A percentile compares a stretch with the other conserved stretches of the same genome.
Evolutionary conservation across 345 rosid genomes (phyloP).

Genomic region (Linum lewisii): DNA sequence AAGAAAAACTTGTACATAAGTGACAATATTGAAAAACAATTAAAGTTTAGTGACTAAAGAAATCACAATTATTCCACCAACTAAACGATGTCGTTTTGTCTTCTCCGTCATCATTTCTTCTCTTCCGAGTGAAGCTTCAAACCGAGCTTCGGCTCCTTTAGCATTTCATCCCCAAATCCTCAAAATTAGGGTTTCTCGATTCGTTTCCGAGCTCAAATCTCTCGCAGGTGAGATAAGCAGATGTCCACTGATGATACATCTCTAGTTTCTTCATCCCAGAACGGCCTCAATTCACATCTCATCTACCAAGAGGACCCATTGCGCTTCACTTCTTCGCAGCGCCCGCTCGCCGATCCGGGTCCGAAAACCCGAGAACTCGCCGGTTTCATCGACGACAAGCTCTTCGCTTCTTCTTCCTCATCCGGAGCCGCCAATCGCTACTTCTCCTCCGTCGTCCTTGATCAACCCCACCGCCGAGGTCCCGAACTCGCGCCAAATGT

Average conservation of each 20-base stretch:
- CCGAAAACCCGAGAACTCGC: conserved; percentile 47
- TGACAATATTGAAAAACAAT: too few species aligned
- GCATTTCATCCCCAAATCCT: neutral
- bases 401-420: conserved; percentile 25
- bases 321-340: conserved; percentile 26
- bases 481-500: neutral
- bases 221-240: too few species aligned
- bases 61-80: too few species aligned
- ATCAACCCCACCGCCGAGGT: neutral
- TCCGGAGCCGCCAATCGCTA: conserved; percentile 29
- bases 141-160: neutral
- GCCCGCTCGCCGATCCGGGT: conserved; percentile 27
- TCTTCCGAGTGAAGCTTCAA: too few species aligned
- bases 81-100: neutral
- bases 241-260: conserved; percentile 47
- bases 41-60: too few species aligned
- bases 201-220: neutral
- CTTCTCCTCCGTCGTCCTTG: conserved; percentile 21
- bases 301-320: conserved; percentile 46
- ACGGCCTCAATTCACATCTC: conserved; percentile 39
- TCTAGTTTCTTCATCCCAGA: conserved; percentile 17
- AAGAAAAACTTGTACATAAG: too few species aligned
- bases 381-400: conserved; percentile 37
- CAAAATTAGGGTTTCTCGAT: conserved; percentile 15
- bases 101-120: neutral